These are phyloP conservation scores for Ochromonas danica DNA, from an alignment of 108 stramenopile species.

Conservation along the genomic window DNA sequence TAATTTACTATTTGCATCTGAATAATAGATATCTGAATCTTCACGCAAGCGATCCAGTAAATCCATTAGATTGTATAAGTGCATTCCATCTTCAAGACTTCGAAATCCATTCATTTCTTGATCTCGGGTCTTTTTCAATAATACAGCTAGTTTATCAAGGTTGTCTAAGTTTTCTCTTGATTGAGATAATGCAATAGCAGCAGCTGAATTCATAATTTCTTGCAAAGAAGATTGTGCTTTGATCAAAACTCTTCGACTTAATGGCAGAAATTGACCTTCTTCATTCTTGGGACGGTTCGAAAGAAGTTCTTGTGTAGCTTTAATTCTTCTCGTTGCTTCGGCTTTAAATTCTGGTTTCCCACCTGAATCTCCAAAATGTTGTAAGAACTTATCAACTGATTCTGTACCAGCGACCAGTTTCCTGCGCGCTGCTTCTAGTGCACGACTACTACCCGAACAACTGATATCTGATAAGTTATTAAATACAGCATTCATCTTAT, in stretches of 20 bases:
- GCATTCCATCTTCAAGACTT: neutral
- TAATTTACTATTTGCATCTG: neutral
- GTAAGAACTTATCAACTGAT: neutral
- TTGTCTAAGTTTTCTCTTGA: neutral
- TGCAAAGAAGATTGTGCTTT: neutral
- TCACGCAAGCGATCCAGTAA: neutral
- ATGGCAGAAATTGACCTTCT: neutral
- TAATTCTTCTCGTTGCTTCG: neutral
- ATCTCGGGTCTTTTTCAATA: neutral
- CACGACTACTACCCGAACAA: neutral
- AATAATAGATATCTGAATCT: neutral
- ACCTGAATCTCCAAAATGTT: neutral
- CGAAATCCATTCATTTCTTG: neutral
- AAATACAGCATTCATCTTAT: neutral
- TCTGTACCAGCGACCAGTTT: neutral
- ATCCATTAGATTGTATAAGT: neutral
- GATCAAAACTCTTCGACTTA: neutral
- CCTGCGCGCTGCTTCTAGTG: neutral
- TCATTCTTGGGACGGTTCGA: neutral
- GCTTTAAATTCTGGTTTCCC: neutral
- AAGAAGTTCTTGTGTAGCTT: neutral
- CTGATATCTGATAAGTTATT: neutral
- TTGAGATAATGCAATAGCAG: neutral
- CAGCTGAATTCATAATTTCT: slow-evolving; percentile 6
- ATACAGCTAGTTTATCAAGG: neutral